Base-by-base conservation (phyloP, 148 eudicot genomes). In the Tetragonia tetragonoides region DNA sequence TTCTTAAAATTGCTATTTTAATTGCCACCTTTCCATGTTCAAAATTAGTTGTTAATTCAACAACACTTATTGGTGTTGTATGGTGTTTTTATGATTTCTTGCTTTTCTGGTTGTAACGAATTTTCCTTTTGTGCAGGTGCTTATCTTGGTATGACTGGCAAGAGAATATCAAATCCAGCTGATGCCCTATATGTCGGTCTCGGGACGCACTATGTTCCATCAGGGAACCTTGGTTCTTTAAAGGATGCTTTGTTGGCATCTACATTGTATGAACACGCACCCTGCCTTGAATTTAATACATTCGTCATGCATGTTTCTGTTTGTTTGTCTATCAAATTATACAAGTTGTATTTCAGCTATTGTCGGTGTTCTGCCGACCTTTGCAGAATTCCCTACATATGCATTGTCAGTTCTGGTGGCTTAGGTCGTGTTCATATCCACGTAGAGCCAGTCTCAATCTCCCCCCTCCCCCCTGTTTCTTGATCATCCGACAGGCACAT, bases 111-210 rank as follows among this genome's bases (percentile, higher is more conserved):
- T 21, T 75, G 68, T 47, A 20, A 39, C 75, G 16, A 49, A 74
- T 62, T 40, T 53, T 64, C 6, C n/a, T 60, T 66, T 53, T 16
- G 28, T 84, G 77, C 91, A 95, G 99, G 97, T 84, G 92, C 94
- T 73, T 95, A 95, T 82, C 97, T 95, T 87, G 99, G 97, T 73
- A 71, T 95, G 89, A 95, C 97, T 70, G 99, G 99, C 61, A 92
- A 85, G 84, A 88, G 97, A 85, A 82, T 95, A 64, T 89, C 93
- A 56, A 87, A 90, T 34, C 93, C 99, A 72, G 92, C 93, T 68
- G 99, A 95, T 90, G 99, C 97, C 70, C 84, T 93, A 39, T 95
- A 84, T 80, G 94, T 90, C 59, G 97, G 97, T 57, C 88, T 95
- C 66, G 99, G 99, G 73, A 86, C 94, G 6, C 94, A 95, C 78